These are phyloP conservation scores for Viola odorata DNA, from an alignment of 345 rosid species.

Conservation along the genomic window DNA sequence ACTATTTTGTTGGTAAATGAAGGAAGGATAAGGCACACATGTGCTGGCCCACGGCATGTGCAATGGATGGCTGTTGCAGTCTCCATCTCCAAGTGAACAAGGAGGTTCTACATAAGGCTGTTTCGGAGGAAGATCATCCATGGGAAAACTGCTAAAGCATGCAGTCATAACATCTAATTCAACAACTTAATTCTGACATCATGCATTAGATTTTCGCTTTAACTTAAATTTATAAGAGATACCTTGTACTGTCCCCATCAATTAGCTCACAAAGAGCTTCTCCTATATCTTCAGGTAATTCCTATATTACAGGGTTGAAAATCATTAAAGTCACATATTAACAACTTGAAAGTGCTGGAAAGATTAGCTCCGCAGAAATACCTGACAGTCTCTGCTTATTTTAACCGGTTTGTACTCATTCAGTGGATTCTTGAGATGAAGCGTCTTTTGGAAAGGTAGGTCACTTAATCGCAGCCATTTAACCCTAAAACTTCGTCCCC, in stretches of 20 bases:
- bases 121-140: constrained; percentile 50
- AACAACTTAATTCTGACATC: constrained; percentile 9
- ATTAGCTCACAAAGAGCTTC: constrained; percentile 90
- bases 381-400: constrained; percentile 99
- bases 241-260: constrained; percentile 62
- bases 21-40: constrained; percentile 41
- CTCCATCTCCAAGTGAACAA: constrained; percentile 49
- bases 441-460: constrained; percentile 90
- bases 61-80: constrained; percentile 34
- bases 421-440: constrained; percentile 89
- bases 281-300: constrained; percentile 78
- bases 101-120: constrained; percentile 50
- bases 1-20: constrained; percentile 47
- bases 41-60: constrained; percentile 39
- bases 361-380: constrained; percentile 18
- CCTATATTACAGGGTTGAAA: constrained; percentile 33
- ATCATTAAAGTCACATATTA: constrained; percentile 2
- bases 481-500: constrained; percentile 94
- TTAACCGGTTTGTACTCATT: constrained; percentile 93
- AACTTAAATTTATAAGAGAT: constrained; percentile 6
- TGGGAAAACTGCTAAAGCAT: constrained; percentile 22
- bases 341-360: constrained; percentile 6
- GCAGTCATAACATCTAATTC: constrained; percentile 16
- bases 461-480: constrained; percentile 80
- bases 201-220: constrained; percentile 3